A percentile compares a stretch with the other conserved stretches of the same genome.
Evolutionary conservation across 2,329 filamentous ascomycete species (phyloP).

Genomic region (Colletotrichum cuscutae): DNA sequence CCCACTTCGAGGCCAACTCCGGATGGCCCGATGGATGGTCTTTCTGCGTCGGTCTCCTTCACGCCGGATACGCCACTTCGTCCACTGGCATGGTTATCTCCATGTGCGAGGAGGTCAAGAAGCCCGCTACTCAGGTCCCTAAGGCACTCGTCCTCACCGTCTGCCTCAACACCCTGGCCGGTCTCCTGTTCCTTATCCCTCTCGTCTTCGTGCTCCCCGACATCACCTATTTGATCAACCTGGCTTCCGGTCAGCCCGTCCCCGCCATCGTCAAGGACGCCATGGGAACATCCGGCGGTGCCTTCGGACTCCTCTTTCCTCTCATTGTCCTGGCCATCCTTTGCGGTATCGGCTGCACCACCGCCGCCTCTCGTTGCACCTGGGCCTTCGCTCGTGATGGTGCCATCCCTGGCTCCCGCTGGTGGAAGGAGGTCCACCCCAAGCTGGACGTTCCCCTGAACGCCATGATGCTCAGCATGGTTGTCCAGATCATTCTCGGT

Average conservation of each 20-base stretch:
- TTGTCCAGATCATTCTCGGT: conserved; percentile 70
- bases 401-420: conserved; percentile 71
- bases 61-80: conserved; percentile 79
- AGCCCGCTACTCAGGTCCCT: conserved; percentile 74
- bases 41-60: conserved; percentile 77
- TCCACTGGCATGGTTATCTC: conserved; percentile 85
- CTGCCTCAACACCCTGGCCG: conserved; percentile 72
- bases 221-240: conserved; percentile 61
- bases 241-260: conserved; percentile 69
- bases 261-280: conserved; percentile 72
- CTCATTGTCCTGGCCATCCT: conserved; percentile 73
- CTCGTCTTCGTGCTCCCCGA: conserved; percentile 77
- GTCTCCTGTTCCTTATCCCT: conserved; percentile 75
- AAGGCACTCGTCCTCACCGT: conserved; percentile 78
- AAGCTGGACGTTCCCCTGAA: conserved; percentile 74
- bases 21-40: conserved; percentile 79
- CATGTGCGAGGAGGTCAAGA: conserved; percentile 79
- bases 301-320: conserved; percentile 71
- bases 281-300: conserved; percentile 68
- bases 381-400: conserved; percentile 79
- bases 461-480: conserved; percentile 78
- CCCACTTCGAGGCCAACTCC: conserved; percentile 74
- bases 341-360: conserved; percentile 77
- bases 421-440: conserved; percentile 70
- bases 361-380: conserved; percentile 72